These are phyloP conservation scores for Hypoxylon sp. DNA, from an alignment of 2,329 filamentous ascomycete species.

Conservation along the genomic window DNA sequence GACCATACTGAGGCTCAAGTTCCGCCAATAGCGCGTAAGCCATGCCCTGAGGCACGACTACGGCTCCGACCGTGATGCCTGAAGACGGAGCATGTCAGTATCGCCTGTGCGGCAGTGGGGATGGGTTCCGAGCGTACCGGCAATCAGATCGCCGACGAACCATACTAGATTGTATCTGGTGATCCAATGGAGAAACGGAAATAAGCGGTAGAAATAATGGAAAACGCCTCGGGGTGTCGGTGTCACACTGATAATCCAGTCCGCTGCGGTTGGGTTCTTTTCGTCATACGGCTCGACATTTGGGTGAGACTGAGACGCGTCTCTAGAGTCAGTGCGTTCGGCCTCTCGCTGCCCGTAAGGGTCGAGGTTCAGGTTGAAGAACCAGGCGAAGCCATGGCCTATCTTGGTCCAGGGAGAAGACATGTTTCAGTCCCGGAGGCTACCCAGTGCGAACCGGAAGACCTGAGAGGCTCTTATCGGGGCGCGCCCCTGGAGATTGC, in stretches of 20 bases:
- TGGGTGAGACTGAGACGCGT: slow-evolving; percentile 55
- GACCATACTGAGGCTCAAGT: slow-evolving; percentile 64
- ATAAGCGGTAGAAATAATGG: slow-evolving; percentile 77
- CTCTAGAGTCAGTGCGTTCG: slow-evolving; percentile 64
- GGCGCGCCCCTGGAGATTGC: slow-evolving; percentile 24
- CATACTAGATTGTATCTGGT: slow-evolving; percentile 87
- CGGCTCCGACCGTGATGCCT: slow-evolving; percentile 66
- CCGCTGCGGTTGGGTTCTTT: slow-evolving; percentile 78
- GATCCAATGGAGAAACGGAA: slow-evolving; percentile 92
- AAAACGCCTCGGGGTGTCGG: slow-evolving; percentile 70
- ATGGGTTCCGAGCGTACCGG: slow-evolving; percentile 67
- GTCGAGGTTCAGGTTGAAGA: slow-evolving; percentile 83
- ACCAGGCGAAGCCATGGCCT: slow-evolving; percentile 81
- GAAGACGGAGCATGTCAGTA: slow-evolving; percentile 38
- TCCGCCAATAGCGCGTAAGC: slow-evolving; percentile 66
- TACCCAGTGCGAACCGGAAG: slow-evolving; percentile 14
- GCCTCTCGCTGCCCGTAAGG: slow-evolving; percentile 60
- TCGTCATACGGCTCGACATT: slow-evolving; percentile 83
- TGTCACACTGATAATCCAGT: slow-evolving; percentile 77
- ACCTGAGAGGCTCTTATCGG: slow-evolving; percentile 17
- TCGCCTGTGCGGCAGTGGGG: slow-evolving; percentile 46
- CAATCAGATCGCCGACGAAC: slow-evolving; percentile 88
- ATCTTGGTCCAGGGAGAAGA: slow-evolving; percentile 65
- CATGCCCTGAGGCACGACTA: slow-evolving; percentile 70
- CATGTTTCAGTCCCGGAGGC: slow-evolving; percentile 35